A percentile compares a stretch with the other conserved stretches of the same genome.
Evolutionary conservation across 2,329 filamentous ascomycete species (phyloP).

Genomic region (Camptophora hylomeconis): DNA sequence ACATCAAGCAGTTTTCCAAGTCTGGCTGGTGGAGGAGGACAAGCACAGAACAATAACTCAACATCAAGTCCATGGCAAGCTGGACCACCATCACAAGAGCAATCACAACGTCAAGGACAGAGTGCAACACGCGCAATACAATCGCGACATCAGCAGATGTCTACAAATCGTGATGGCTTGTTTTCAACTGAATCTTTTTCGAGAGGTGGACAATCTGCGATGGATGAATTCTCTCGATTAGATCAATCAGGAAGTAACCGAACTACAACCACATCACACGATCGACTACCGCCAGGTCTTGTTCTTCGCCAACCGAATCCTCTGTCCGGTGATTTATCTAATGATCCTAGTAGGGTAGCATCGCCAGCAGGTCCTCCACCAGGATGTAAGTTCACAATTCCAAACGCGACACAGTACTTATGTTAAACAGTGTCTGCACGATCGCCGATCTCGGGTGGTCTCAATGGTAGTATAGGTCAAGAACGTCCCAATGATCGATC

Average conservation of each 20-base stretch:
- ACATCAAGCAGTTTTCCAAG: conserved; percentile 12
- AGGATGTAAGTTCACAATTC: conserved; percentile 10
- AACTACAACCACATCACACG: no score
- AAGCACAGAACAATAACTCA: conserved; percentile 11
- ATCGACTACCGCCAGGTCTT: conserved; percentile 13
- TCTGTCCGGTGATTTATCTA: conserved; percentile 8
- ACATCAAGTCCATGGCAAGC: conserved; percentile 17
- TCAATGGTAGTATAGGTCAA: conserved; percentile 29
- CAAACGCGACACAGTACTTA: no score
- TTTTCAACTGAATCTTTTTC: conserved; percentile 6
- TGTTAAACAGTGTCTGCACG: conserved; percentile 19
- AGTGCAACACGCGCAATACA: conserved; percentile 1
- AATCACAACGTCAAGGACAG: conserved; percentile 2
- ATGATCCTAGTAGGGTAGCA: conserved; percentile 14
- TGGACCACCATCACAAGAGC: conserved; percentile 12
- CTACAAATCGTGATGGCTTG: conserved; percentile 10
- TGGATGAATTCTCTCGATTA: conserved; percentile 15
- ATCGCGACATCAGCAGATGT: conserved; percentile 7
- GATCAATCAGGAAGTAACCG: no score
- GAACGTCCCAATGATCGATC: conserved; percentile 17
- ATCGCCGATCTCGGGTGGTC: conserved; percentile 29
- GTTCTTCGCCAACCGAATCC: conserved; percentile 12
- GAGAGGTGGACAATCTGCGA: conserved; percentile 12
- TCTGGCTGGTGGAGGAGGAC: conserved; percentile 8
- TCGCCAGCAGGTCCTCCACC: conserved; percentile 15